Percentiles rank a stretch among this genome's conserved stretches.
phyloP scores from a whole-genome alignment of 23 red algal species.

The Cyanidiococcus yangmingshanensis region DNA sequence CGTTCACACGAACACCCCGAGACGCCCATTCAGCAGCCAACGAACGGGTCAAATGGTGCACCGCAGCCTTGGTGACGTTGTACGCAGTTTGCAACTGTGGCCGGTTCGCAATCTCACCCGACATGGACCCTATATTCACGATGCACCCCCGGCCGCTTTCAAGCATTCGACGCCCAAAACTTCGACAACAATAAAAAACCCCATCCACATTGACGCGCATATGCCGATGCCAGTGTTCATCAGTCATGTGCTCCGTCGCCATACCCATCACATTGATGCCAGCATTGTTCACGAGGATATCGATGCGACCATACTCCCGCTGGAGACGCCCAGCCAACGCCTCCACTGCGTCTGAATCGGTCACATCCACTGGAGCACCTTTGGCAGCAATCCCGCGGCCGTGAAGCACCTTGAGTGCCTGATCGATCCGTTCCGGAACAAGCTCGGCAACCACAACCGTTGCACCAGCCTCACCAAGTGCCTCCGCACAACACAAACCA shows the following conservation, averaged over 20 bases:
- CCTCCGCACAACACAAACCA: conserved; percentile 50
- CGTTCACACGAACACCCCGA: conserved; percentile 42
- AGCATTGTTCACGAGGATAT: conserved; percentile 69
- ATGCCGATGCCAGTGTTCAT: conserved; percentile 18
- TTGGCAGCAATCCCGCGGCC: conserved; percentile 23
- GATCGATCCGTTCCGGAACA: not conserved
- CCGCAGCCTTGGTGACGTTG: conserved; percentile 40
- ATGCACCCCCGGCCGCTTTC: conserved; percentile 30
- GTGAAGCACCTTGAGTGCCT: conserved; percentile 25
- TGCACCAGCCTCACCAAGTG: conserved; percentile 39
- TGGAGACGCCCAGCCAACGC: conserved; percentile 25
- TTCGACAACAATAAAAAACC: conserved; percentile 16
- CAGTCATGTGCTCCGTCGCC: not conserved
- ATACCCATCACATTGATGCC: conserved; percentile 1
- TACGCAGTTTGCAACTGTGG: conserved; percentile 33
- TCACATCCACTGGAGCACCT: conserved; percentile 36
- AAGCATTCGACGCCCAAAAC: conserved; percentile 29
- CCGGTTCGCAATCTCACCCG: conserved; percentile 32
- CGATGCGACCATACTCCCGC: conserved; percentile 14
- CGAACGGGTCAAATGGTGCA: conserved; percentile 26
- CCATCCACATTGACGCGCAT: conserved; percentile 13
- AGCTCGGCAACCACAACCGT: conserved; percentile 47
- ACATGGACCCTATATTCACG: conserved; percentile 53
- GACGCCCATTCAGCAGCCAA: conserved; percentile 45
- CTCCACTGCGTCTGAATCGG: conserved; percentile 43